Evolutionary conservation across 2,329 filamentous ascomycete species (phyloP), one percentile per base, ranked within the genome.

Genomic region (Drechslera avenae): DNA sequence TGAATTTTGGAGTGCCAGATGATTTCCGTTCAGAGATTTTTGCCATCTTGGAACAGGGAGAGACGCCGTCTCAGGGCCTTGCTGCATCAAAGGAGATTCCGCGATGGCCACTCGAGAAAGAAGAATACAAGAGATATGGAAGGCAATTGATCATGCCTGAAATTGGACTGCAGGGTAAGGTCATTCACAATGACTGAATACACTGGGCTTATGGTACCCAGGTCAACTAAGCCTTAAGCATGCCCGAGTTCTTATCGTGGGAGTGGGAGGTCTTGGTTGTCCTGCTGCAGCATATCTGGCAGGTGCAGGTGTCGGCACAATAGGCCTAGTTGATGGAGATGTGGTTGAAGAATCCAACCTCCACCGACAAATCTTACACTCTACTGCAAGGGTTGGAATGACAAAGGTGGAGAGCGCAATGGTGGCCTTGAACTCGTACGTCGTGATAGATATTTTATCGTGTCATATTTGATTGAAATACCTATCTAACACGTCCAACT

Each of bases 221-320:
- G 91, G 90, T 1, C 93, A 97, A 74, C 77, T 93, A 5, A 81
- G 83, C 26, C 78, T 97, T 13, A 88, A 85, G 64, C 77, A 80
- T 1, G 80, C 90, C 1, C 84, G 80, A 16, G 86, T 97, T 4
- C 81, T 97, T 6, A 80, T 99, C 39, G 83, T 99, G 18, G 94
- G 94, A 9, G 87, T 90, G 2, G 94, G 94, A 5, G 94, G 94
- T 0, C 78, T 99, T 10, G 94, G 94, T 9, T 97, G 91, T 69
- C 94, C 94, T 9, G 91, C 94, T 10, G 90, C 92, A 0, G 83
- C 89, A n/a, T 99, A 99, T 69, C 83, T 99, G 1, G 90, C 91
- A 8, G 93, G 91, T 17, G 89, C 94, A 1, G 94, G 94, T 0
- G 82, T 97, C 1, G 91, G 92, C 7, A 89, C 81, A 0, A 74